Evolutionary conservation across 768 basidiomycete genomes (phyloP).

Genomic region (Baorangia bicolor): DNA sequence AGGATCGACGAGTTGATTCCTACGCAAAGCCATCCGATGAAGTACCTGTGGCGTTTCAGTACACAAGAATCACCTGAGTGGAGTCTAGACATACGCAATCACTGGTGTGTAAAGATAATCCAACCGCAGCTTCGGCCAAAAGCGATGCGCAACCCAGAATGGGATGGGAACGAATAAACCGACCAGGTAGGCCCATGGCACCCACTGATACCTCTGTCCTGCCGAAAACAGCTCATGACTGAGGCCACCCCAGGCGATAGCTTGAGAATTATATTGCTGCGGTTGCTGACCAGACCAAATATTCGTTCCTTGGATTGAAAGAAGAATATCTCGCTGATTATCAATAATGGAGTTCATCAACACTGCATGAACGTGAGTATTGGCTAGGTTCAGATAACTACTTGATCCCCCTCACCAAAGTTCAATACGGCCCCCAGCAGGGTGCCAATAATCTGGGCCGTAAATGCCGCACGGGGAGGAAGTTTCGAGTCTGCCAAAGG

Average conservation of each 20-base stretch:
- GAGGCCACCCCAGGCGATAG: constrained; percentile 44
- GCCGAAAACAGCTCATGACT: constrained; percentile 34
- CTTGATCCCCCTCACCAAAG: constrained; percentile 52
- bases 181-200: constrained; percentile 38
- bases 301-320: constrained; percentile 53
- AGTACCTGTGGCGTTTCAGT: constrained; percentile 28
- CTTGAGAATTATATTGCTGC: constrained; percentile 33
- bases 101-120: constrained; percentile 36
- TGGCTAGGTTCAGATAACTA: constrained; percentile 43
- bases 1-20: constrained; percentile 55
- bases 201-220: constrained; percentile 38
- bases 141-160: constrained; percentile 40
- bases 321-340: constrained; percentile 49
- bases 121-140: constrained; percentile 32
- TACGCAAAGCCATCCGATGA: constrained; percentile 44
- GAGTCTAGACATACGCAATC: constrained; percentile 21
- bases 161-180: constrained; percentile 40
- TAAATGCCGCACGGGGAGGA: constrained; percentile 64
- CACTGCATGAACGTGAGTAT: constrained; percentile 27
- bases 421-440: constrained; percentile 35
- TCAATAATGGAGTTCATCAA: constrained; percentile 60
- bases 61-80: background rate
- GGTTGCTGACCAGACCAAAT: constrained; percentile 34
- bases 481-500: constrained; percentile 50
- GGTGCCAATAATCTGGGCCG: constrained; percentile 50